Percentiles rank a stretch among this genome's conserved stretches.
These are phyloP conservation scores for Lipomyces oligophaga DNA, from an alignment of 805 yeast species.

Conservation along the genomic window DNA sequence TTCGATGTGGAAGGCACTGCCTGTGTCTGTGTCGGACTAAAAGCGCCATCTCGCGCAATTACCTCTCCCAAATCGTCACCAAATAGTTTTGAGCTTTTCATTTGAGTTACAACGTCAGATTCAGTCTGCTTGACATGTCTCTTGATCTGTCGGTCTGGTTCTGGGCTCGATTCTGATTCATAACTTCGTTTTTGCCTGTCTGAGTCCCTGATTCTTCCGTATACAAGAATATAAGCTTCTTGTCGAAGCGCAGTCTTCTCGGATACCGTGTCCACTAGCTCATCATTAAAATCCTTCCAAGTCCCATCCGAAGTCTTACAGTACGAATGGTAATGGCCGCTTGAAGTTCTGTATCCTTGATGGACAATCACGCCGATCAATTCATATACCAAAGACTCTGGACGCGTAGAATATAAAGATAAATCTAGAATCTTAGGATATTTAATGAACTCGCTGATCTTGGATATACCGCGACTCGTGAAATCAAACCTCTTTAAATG, in stretches of 20 bases:
- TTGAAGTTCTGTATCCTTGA: constrained; percentile 85
- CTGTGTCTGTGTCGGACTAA: no score
- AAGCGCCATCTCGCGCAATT: no score
- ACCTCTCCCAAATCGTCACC: no score
- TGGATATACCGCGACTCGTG: constrained; percentile 63
- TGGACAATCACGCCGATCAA: constrained; percentile 84
- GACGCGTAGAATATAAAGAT: constrained; percentile 46
- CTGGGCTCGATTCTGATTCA: no score
- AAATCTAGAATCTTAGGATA: constrained; percentile 77
- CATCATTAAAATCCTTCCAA: constrained; percentile 96
- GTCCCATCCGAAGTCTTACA: constrained; percentile 87
- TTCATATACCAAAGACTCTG: constrained; percentile 49
- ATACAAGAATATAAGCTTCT: constrained; percentile 86
- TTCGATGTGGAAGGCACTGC: no score
- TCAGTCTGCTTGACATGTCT: no score
- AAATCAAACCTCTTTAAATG: constrained; percentile 91
- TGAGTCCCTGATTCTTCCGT: constrained; percentile 37
- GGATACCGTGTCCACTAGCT: constrained; percentile 67
- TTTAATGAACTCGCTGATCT: constrained; percentile 79
- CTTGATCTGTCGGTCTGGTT: no score
- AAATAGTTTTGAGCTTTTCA: no score
- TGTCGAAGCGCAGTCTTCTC: constrained; percentile 74
- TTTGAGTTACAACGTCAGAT: no score
- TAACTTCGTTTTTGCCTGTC: no score
- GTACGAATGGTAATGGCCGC: constrained; percentile 91